phyloP scores from a whole-genome alignment of 1,284 basidiomycete species.

The Moesziomyces antarcticus region DNA sequence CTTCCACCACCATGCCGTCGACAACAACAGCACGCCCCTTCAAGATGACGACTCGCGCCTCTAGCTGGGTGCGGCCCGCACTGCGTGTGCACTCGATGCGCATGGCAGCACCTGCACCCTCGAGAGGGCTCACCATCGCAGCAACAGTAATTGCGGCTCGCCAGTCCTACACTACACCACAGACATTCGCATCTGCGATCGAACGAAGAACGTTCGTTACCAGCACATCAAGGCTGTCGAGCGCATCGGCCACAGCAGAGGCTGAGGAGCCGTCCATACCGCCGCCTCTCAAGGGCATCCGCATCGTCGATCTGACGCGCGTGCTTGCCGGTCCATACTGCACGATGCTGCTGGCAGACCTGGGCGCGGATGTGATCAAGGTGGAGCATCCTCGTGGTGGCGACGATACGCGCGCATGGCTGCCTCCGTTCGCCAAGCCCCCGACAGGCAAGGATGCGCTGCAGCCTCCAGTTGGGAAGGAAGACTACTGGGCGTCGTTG shows the following conservation, averaged over 20 bases:
- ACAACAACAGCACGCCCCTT: no score
- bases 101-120: neutral
- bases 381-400: constrained; percentile 72
- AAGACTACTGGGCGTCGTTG: constrained; percentile 72
- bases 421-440: constrained; percentile 49
- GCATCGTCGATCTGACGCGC: constrained; percentile 85
- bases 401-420: constrained; percentile 82
- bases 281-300: constrained; percentile 82
- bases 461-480: constrained; percentile 69
- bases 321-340: constrained; percentile 89
- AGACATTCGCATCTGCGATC: neutral
- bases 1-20: neutral
- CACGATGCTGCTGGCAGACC: constrained; percentile 81
- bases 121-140: neutral
- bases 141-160: no score
- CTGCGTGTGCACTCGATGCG: neutral
- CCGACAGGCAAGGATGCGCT: constrained; percentile 36
- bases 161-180: no score
- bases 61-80: neutral
- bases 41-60: neutral
- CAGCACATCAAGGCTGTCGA: constrained; percentile 5
- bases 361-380: constrained; percentile 89
- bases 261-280: constrained; percentile 53
- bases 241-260: neutral
- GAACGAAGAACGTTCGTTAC: constrained; percentile 2